Conservation (phyloP, 352 stramenopile species). For the Globisporangium rhizosaccharum region DNA sequence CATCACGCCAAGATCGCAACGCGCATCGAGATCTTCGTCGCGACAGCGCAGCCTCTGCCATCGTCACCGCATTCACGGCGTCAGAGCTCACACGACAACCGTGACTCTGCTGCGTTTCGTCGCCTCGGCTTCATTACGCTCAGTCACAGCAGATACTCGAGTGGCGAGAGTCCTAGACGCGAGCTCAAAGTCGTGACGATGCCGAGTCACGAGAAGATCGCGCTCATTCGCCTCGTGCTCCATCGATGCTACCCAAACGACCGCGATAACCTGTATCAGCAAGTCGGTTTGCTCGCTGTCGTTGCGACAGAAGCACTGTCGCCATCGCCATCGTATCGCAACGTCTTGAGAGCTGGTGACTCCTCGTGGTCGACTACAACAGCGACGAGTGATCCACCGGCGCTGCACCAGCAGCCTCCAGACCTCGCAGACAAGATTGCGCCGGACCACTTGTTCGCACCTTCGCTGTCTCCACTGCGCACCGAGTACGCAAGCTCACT, state of each 20-base stretch:
- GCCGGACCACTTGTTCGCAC: constrained; percentile 7
- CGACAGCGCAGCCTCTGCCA: neutral
- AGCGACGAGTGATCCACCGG: neutral
- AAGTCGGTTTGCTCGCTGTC: constrained; percentile 37
- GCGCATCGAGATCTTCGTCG: constrained; percentile 44
- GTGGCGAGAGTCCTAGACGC: constrained; percentile 15
- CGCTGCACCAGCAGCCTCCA: neutral
- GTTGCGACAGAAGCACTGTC: constrained; percentile 8
- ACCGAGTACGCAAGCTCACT: constrained; percentile 2
- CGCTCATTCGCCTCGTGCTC: constrained; percentile 35
- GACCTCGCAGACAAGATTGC: neutral
- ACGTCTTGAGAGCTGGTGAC: too few species aligned
- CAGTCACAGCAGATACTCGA: constrained; percentile 13
- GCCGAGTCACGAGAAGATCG: constrained; percentile 13
- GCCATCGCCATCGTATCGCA: neutral
- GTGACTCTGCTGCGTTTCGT: constrained; percentile 16
- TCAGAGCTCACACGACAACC: neutral
- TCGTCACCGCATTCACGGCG: too few species aligned
- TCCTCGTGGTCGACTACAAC: neutral
- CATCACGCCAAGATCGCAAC: constrained; percentile 39
- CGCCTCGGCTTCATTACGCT: constrained; percentile 42
- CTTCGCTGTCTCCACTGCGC: constrained; percentile 9
- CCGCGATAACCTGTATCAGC: constrained; percentile 41
- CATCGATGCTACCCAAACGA: constrained; percentile 42
- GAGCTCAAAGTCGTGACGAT: constrained; percentile 50